Base-by-base conservation (phyloP, 192 early-diverging fungal species). In the Chytriomyces confervae region DNA sequence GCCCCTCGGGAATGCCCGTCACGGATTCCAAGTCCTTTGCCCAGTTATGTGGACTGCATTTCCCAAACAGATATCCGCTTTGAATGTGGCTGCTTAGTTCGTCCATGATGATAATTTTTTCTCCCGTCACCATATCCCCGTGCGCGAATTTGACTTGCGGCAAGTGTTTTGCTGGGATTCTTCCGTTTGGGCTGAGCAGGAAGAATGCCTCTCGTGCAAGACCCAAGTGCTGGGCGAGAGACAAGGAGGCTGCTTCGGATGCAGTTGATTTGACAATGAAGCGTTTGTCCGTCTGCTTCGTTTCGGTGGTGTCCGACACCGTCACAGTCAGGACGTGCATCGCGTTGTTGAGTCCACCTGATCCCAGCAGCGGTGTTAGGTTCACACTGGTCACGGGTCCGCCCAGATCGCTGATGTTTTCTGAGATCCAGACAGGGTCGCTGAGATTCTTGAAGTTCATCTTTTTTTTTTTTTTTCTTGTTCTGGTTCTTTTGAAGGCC, bases 141-240 rank as follows among this genome's bases (percentile, higher is more conserved):
- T 45, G 9, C 16, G 66, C 27, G 47, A 46, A 46, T 11, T 47
- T 9, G 13, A 68, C 23, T 23, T 68, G 20, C 0, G 66, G 66
- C 6, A 68, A 6, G 44, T 16, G 10, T 7, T 43, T 43, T 16
- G 18, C 6, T 20, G 53, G 53, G 20, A 20, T n/a, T 13, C 16
- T n/a, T n/a, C 16, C 20, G 53, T 13, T 20, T 20, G 20, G 53
- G 13, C 16, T n/a, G 53, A n/a, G 13, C 16, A n/a, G 20, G 53
- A 57, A 57, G 66, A 68, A 23, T n/a, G 66, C 66, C 23, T 68
- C 66, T 45, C 66, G 66, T 8, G 66, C 66, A 47, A 68, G 66
- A 16, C 44, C 24, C 10, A 68, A 46, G 8, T 29, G 4, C 66
- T 68, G 20, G 36, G 36, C 36, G 36, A 36, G 36, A 36, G 36